Percentiles rank a stretch among this genome's conserved stretches.
These are phyloP conservation scores for Phialocephala subalpina DNA, from an alignment of 2,329 filamentous ascomycete species.

Conservation along the genomic window DNA sequence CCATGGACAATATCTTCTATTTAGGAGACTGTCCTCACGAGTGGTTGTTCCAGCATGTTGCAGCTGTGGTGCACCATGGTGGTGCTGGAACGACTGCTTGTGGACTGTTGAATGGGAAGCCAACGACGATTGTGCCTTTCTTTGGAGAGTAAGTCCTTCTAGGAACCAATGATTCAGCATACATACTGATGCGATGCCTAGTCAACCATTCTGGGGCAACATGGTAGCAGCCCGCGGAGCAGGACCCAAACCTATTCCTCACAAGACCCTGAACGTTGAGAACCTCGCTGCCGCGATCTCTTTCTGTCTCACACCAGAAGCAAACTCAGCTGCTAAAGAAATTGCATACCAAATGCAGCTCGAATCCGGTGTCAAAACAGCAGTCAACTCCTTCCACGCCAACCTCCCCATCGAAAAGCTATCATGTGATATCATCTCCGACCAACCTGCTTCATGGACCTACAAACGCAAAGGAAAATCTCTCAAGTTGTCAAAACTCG, in stretches of 20 bases:
- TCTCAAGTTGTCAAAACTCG: constrained; percentile 29
- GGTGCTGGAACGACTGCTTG: constrained; percentile 43
- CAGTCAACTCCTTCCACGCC: constrained; percentile 71
- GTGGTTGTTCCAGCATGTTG: constrained; percentile 48
- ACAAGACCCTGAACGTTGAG: constrained; percentile 69
- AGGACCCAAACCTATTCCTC: constrained; percentile 72
- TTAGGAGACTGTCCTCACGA: constrained; percentile 31
- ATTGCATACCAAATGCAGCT: constrained; percentile 66
- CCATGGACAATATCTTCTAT: constrained; percentile 17
- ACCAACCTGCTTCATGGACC: constrained; percentile 46
- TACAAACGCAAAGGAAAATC: constrained; percentile 42
- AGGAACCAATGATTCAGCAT: neutral
- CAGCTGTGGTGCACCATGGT: constrained; percentile 48
- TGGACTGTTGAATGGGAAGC: constrained; percentile 46
- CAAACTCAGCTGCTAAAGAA: constrained; percentile 55
- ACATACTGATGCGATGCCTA: neutral
- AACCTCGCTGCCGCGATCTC: constrained; percentile 69
- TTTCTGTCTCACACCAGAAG: constrained; percentile 65
- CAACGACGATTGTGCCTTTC: constrained; percentile 50
- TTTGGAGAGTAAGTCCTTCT: constrained; percentile 46
- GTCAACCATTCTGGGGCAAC: constrained; percentile 79
- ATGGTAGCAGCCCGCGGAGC: constrained; percentile 76
- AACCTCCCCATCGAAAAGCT: constrained; percentile 69
- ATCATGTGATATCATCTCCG: constrained; percentile 72
- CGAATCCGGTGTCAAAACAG: constrained; percentile 67